phyloP scores from a whole-genome alignment of 176 grass and related monocot genomes.

The Paspalum vaginatum region DNA sequence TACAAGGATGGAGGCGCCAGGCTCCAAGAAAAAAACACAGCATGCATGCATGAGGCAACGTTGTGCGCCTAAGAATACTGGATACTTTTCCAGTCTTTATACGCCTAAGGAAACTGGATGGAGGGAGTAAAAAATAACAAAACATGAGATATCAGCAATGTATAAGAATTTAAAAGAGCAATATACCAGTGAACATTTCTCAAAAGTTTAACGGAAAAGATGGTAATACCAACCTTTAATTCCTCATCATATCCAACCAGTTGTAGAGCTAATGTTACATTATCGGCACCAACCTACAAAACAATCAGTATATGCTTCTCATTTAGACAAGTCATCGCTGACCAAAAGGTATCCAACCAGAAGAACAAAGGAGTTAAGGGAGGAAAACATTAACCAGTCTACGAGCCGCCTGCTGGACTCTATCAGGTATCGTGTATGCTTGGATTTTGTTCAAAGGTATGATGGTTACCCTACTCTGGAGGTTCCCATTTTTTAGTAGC shows the following conservation, averaged over 20 bases:
- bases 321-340: constrained; percentile 24
- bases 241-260: constrained; percentile 88
- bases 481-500: constrained; percentile 68
- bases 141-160: background rate
- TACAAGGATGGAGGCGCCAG: no score
- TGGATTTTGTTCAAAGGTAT: constrained; percentile 97
- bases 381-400: constrained; percentile 66
- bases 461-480: constrained; percentile 85
- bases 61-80: no score
- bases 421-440: constrained; percentile 57
- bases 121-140: background rate
- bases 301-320: constrained; percentile 16
- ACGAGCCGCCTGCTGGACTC: constrained; percentile 74
- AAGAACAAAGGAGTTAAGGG: constrained; percentile 1
- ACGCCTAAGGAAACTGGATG: no score
- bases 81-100: no score
- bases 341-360: constrained; percentile 29
- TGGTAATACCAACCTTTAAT: constrained; percentile 68
- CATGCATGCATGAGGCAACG: no score
- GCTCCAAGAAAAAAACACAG: no score
- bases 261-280: constrained; percentile 78
- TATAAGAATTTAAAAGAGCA: background rate
- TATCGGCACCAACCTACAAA: constrained; percentile 77
- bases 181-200: background rate
- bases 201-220: constrained; percentile 1